Percentiles rank a stretch among this genome's conserved stretches.
These are phyloP conservation scores for Rubia yunnanensis DNA, from an alignment of 257 asterid genomes.

Conservation along the genomic window DNA sequence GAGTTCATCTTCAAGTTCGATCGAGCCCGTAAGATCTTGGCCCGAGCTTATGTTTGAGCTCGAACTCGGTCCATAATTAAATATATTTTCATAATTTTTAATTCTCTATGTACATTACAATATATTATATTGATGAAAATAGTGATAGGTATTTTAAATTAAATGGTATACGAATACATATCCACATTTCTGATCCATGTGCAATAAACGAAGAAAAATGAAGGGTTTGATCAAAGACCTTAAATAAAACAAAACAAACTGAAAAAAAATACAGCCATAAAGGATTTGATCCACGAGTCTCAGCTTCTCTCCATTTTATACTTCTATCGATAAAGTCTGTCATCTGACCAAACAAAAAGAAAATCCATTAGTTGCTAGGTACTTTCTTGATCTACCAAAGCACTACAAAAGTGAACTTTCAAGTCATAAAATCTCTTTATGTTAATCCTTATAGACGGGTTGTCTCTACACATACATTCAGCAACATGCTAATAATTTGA, in stretches of 20 bases:
- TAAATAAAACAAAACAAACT: constrained; percentile 6
- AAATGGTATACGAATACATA: too few relatives aligned
- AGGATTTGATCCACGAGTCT: constrained; percentile 7
- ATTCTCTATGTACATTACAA: too few relatives aligned
- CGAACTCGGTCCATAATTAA: too few relatives aligned
- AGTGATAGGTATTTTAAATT: too few relatives aligned
- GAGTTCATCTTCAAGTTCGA: too few relatives aligned
- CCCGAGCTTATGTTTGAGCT: too few relatives aligned
- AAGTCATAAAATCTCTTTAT: background rate
- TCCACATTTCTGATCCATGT: too few relatives aligned
- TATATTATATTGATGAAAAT: too few relatives aligned
- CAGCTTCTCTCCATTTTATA: constrained; percentile 16
- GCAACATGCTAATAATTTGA: background rate
- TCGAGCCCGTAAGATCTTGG: too few relatives aligned
- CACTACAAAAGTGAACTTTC: background rate
- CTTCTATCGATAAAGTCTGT: constrained; percentile 1
- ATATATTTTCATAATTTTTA: too few relatives aligned
- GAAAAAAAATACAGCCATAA: constrained; percentile 9
- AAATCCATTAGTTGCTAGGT: background rate
- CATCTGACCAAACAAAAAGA: constrained; percentile 5
- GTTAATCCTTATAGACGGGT: background rate
- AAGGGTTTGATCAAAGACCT: constrained; percentile 1
- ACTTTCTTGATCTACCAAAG: background rate
- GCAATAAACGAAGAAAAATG: too few relatives aligned
- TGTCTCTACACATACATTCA: background rate